Percentiles rank a stretch among this genome's conserved stretches.
Conservation (phyloP, 129 eudicot genomes). For the Silybum marianum region DNA sequence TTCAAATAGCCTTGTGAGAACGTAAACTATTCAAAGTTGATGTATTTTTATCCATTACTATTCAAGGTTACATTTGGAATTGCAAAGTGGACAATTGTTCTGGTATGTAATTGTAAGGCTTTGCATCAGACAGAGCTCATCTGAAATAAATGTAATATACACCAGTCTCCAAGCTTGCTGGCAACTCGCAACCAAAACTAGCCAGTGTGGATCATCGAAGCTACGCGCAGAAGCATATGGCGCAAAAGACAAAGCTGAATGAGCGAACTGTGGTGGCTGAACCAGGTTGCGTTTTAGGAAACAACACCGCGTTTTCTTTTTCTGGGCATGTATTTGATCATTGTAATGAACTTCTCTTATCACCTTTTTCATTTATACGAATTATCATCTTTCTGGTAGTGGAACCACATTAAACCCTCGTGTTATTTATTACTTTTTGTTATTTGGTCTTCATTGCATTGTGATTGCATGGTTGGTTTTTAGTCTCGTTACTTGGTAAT, state of each 20-base stretch:
- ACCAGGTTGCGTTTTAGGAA: background rate
- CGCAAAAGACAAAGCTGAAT: background rate
- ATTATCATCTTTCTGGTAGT: too few species aligned
- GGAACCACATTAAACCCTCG: background rate
- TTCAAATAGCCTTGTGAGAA: too few species aligned
- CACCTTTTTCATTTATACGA: background rate
- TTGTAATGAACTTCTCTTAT: background rate
- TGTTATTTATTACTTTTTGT: background rate
- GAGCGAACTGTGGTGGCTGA: background rate
- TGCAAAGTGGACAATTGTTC: background rate
- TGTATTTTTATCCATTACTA: too few species aligned
- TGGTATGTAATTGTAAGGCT: too few species aligned
- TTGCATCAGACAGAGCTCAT: too few species aligned
- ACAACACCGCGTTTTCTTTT: too few species aligned
- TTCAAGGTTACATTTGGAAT: background rate
- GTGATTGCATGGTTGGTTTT: background rate
- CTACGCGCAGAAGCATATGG: background rate
- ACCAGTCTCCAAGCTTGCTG: background rate
- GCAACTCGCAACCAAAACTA: background rate
- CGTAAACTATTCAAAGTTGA: too few species aligned
- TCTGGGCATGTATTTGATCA: background rate
- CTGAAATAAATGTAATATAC: too few species aligned
- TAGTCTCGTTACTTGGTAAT: background rate
- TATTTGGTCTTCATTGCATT: background rate
- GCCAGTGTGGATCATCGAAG: background rate